Evolutionary conservation across 345 rosid species (phyloP).

Genomic region (Eucalyptus pauciflora): DNA sequence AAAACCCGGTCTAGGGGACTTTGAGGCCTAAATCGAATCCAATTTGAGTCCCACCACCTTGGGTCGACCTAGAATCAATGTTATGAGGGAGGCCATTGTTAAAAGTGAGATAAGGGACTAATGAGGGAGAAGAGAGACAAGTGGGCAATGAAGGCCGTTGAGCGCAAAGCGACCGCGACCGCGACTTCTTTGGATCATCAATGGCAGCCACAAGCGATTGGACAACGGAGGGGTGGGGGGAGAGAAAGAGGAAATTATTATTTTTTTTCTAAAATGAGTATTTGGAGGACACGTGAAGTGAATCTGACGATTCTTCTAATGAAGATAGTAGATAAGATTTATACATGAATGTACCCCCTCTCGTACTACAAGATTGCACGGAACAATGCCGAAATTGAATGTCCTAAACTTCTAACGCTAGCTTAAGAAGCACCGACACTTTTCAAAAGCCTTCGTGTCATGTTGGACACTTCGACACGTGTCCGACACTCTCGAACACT

Average conservation of each 20-base stretch:
- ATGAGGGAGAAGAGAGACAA: too few species aligned
- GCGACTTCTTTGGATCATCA: too few species aligned
- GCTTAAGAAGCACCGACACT: fast-evolving
- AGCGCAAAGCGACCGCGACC: neutral
- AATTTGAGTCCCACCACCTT: too few species aligned
- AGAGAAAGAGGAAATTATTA: too few species aligned
- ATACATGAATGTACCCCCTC: neutral
- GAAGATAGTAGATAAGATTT: neutral
- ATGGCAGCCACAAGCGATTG: too few species aligned
- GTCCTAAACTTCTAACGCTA: neutral
- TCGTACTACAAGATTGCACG: neutral
- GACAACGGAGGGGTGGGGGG: too few species aligned
- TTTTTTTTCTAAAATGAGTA: neutral
- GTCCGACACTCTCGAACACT: fast-evolving
- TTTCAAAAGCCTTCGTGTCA: fast-evolving
- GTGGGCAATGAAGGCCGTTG: neutral
- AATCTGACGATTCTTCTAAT: neutral
- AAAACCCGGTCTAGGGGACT: too few species aligned
- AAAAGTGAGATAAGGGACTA: too few species aligned
- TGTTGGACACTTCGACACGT: fast-evolving
- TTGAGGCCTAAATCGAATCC: too few species aligned
- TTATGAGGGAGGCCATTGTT: too few species aligned
- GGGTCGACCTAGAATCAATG: too few species aligned
- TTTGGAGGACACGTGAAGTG: neutral
- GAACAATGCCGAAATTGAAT: neutral